Evolutionary conservation across 73 alveolate genomes (phyloP).

Genomic region (Paramecium sexaurelia): DNA sequence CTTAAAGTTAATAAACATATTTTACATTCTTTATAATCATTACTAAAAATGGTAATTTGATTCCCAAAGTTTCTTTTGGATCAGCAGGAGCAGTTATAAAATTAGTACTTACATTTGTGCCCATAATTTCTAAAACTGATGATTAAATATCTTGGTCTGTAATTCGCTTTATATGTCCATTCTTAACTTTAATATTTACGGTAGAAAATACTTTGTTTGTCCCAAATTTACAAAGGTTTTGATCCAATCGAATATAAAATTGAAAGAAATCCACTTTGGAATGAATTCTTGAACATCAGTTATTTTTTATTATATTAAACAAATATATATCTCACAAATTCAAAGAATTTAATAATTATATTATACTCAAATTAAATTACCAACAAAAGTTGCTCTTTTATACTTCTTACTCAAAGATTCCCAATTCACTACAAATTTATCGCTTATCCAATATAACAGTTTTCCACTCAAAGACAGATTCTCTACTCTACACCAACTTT

Average conservation of each 20-base stretch:
- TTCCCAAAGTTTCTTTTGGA: conserved; percentile 95
- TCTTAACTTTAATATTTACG: conserved; percentile 73
- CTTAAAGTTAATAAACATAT: not conserved
- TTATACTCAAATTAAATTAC: conserved; percentile 16
- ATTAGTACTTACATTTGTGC: conserved; percentile 97
- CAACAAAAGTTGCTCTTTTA: not conserved
- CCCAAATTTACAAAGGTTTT: conserved; percentile 98
- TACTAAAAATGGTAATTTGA: conserved; percentile 97
- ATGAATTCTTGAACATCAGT: conserved; percentile 93
- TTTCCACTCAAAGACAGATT: conserved; percentile 48
- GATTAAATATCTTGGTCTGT: conserved; percentile 97
- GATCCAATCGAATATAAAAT: conserved; percentile 92
- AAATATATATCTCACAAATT: not conserved
- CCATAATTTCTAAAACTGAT: conserved; percentile 96
- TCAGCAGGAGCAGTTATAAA: conserved; percentile 97
- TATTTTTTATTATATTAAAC: conserved; percentile 36
- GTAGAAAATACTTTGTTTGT: conserved; percentile 69
- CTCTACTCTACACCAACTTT: conserved; percentile 56
- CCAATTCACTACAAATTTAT: not conserved
- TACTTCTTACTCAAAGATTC: conserved; percentile 12
- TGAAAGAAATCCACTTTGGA: conserved; percentile 95
- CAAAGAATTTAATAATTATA: not conserved
- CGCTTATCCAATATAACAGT: conserved; percentile 24
- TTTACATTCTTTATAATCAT: conserved; percentile 91
- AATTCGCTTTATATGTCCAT: conserved; percentile 97